A percentile compares a stretch with the other conserved stretches of the same genome.
phyloP scores from a whole-genome alignment of 1,139 yeast genomes.

The Spencermartinsiella ligniputridi region DNA sequence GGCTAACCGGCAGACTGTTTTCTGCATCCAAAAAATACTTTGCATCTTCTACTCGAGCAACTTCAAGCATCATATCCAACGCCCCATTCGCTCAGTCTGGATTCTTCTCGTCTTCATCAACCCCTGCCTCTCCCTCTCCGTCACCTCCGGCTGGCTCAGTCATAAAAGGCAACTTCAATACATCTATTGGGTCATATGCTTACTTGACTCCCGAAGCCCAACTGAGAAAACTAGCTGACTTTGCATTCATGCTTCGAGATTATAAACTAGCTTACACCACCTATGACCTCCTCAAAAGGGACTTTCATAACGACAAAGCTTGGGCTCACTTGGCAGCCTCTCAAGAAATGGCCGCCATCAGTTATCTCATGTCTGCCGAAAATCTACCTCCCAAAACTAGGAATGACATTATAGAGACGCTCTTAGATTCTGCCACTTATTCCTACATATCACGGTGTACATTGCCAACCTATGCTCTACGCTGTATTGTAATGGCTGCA shows the following conservation, averaged over 20 bases:
- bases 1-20: conserved; percentile 70
- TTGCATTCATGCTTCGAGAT: conserved; percentile 85
- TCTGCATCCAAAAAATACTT: conserved; percentile 61
- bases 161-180: conserved; percentile 35
- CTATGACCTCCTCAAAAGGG: conserved; percentile 78
- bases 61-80: conserved; percentile 21
- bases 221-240: conserved; percentile 81
- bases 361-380: conserved; percentile 56
- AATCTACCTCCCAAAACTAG: conserved; percentile 59
- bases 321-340: conserved; percentile 81
- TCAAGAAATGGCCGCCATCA: conserved; percentile 81
- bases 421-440: conserved; percentile 61
- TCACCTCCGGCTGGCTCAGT: conserved; percentile 19
- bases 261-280: conserved; percentile 80
- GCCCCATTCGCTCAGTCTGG: conserved; percentile 19
- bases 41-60: conserved; percentile 33
- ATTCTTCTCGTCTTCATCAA: conserved; percentile 25
- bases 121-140: conserved; percentile 13
- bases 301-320: conserved; percentile 72
- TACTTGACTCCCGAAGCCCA: conserved; percentile 67
- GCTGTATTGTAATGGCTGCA: conserved; percentile 40
- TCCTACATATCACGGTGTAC: conserved; percentile 61
- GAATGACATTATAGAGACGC: conserved; percentile 58
- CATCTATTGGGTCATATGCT: conserved; percentile 50
- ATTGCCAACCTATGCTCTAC: conserved; percentile 56